phyloP scores from a whole-genome alignment of 139 green algal genomes.

The Chlorella sp. region DNA sequence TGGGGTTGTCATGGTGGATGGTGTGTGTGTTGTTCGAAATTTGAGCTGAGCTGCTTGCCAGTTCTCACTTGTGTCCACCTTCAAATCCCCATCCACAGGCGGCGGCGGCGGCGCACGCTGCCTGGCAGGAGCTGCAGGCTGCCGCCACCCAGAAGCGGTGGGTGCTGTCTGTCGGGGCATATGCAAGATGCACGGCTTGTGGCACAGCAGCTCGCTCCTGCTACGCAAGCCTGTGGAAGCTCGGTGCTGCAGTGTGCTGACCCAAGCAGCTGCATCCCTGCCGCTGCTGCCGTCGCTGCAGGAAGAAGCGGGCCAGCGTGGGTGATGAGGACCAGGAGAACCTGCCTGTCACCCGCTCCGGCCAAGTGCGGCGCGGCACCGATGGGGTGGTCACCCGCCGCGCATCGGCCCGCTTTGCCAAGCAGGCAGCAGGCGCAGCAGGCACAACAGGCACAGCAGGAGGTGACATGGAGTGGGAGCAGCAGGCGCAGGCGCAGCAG shows the following conservation, averaged over 20 bases:
- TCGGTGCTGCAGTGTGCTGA: not conserved
- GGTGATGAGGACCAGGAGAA: not conserved
- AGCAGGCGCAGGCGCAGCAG: not conserved
- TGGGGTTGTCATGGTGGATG: too few species aligned
- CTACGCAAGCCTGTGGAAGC: not conserved
- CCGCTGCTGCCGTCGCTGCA: not conserved
- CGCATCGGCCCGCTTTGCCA: not conserved
- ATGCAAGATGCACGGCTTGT: too few species aligned
- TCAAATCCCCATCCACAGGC: not conserved
- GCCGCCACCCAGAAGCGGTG: slow-evolving; percentile 2
- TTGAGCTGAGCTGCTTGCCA: too few species aligned
- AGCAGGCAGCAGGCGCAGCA: slow-evolving; percentile 2
- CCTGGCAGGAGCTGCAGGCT: slow-evolving; percentile 26
- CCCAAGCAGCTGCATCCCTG: not conserved
- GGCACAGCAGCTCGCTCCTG: too few species aligned
- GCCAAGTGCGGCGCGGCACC: not conserved
- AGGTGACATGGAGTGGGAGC: slow-evolving; percentile 5
- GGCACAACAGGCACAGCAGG: not conserved
- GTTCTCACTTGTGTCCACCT: too few species aligned
- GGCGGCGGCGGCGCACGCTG: not conserved
- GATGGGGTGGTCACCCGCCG: not conserved
- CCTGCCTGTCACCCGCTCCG: slow-evolving; percentile 10
- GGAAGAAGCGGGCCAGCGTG: slow-evolving; percentile 13
- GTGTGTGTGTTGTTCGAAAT: too few species aligned
- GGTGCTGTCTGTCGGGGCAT: not conserved